These are phyloP conservation scores for Sesbania bispinosa DNA, from an alignment of 306 rosid species.

Conservation along the genomic window DNA sequence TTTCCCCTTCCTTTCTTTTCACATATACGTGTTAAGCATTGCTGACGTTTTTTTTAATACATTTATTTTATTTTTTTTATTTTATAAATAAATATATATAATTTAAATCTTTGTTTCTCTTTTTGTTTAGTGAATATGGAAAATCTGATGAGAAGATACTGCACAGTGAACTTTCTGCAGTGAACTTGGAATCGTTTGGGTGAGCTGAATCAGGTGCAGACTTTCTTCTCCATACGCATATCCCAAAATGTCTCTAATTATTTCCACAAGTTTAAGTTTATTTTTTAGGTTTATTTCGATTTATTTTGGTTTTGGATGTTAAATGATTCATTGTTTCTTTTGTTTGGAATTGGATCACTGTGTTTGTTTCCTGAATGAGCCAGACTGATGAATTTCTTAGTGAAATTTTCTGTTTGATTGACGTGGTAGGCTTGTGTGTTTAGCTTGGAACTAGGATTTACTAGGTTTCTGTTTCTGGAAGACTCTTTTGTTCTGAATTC, in stretches of 20 bases:
- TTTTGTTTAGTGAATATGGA: slow-evolving; percentile 5
- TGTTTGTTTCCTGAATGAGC: slow-evolving; percentile 1
- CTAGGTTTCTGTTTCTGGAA: slow-evolving; percentile 22
- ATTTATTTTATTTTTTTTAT: background rate
- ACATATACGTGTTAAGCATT: slow-evolving; percentile 7
- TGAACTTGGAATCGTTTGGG: slow-evolving; percentile 22
- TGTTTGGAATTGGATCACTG: slow-evolving; percentile 4
- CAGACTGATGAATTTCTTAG: background rate
- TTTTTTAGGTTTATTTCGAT: background rate
- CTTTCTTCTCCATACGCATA: slow-evolving; percentile 7
- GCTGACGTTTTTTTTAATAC: slow-evolving; percentile 31
- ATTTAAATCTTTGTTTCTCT: background rate
- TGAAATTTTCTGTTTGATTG: background rate
- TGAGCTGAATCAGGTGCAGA: slow-evolving; percentile 32
- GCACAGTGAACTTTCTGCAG: too few relatives aligned
- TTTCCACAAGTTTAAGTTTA: background rate
- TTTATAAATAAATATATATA: too few relatives aligned
- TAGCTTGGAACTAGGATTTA: slow-evolving; percentile 11
- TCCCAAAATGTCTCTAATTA: background rate
- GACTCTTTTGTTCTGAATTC: slow-evolving; percentile 18
- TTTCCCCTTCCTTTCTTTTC: slow-evolving; percentile 21
- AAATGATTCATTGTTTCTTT: background rate
- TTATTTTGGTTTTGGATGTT: slow-evolving; percentile 23
- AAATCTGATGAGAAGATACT: slow-evolving; percentile 26
- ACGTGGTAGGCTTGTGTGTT: slow-evolving; percentile 1